Evolutionary conservation across 2,329 filamentous ascomycete genomes (phyloP), one percentile per base, ranked within the genome.

Genomic region (Fusarium sp.): DNA sequence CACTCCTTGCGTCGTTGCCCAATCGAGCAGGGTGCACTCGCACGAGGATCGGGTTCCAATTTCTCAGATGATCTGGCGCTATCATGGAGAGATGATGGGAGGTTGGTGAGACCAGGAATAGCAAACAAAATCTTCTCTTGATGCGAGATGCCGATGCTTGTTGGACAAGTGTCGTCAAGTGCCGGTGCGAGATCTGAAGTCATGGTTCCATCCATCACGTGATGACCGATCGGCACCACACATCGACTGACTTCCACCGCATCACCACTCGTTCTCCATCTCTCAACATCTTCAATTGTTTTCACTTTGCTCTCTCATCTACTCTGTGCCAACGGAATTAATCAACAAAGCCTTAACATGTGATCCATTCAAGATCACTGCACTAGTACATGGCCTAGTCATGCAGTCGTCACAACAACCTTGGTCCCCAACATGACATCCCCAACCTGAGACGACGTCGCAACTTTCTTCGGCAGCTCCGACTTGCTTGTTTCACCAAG

Each of bases 371-470:
- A n/a, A 30, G 9, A 11, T 16, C 13, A 20, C 23, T 41, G 16
- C 56, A 58, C 50, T 27, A 50, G 45, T 18, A 5, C 45, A 18
- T 9, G 20, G 32, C 10, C 23, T 41, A 14, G 50, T 11, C 43
- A 60, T 27, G 32, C 23, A 35, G 56, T 56, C 14, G 48, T 43
- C 60, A 39, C 68, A 63, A 65, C 63, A 52, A 32, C n/a, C 43
- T 37, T 32, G n/a, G 5, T 32, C 54, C 67, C 57, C 60, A 74
- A 68, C 60, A 68, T 23, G 56, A 57, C 59, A 30, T 62, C 32
- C 56, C 56, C 64, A 68, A 45, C 56, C 56, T 11, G 65, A 58
- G 20, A 25, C 48, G 56, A 41, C 48, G 34, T 25, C 52, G 37
- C 64, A 61, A 25, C n/a, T 25, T 41, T 37, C 58, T 35, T 39